These are phyloP conservation scores for Hymenotorrendiella dingleyae DNA, from an alignment of 2,329 filamentous ascomycete species.

Conservation along the genomic window DNA sequence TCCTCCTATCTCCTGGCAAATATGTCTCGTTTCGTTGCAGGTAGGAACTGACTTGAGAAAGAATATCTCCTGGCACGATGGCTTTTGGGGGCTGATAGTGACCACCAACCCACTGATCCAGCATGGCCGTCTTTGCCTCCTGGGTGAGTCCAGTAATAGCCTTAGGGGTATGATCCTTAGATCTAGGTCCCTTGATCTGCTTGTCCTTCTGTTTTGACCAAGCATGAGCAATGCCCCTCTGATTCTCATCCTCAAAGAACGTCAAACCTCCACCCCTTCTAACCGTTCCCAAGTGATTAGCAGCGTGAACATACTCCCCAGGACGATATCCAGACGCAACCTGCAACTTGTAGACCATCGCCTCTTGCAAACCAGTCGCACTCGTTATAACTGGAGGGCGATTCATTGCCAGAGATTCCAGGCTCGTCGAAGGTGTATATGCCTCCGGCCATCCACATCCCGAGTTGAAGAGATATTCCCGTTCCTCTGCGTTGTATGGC, in stretches of 20 bases:
- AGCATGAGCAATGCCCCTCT: constrained; percentile 14
- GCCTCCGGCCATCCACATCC: constrained; percentile 21
- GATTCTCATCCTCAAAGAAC: constrained; percentile 24
- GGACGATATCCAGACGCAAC: constrained; percentile 20
- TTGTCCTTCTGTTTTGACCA: constrained; percentile 8
- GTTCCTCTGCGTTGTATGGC: constrained; percentile 21
- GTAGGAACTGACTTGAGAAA: constrained; percentile 20
- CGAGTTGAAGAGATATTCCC: constrained; percentile 17
- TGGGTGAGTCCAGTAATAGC: no score
- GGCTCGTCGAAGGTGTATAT: constrained; percentile 24
- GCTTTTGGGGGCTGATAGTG: constrained; percentile 22
- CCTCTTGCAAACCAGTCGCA: constrained; percentile 19
- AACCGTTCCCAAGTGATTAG: constrained; percentile 17
- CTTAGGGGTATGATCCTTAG: no score
- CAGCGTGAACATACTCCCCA: constrained; percentile 9
- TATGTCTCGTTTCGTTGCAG: constrained; percentile 29
- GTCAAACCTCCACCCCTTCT: constrained; percentile 16
- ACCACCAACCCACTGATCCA: constrained; percentile 27
- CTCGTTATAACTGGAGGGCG: constrained; percentile 23
- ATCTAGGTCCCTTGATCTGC: constrained; percentile 4
- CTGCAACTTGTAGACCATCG: constrained; percentile 23
- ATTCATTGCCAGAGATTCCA: constrained; percentile 16
- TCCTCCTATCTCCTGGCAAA: constrained; percentile 23
- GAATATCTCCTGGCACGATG: constrained; percentile 18
- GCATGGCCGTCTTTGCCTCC: constrained; percentile 17